Evolutionary conservation across 352 stramenopile species (phyloP).

Genomic region (Lagenidium giganteum): DNA sequence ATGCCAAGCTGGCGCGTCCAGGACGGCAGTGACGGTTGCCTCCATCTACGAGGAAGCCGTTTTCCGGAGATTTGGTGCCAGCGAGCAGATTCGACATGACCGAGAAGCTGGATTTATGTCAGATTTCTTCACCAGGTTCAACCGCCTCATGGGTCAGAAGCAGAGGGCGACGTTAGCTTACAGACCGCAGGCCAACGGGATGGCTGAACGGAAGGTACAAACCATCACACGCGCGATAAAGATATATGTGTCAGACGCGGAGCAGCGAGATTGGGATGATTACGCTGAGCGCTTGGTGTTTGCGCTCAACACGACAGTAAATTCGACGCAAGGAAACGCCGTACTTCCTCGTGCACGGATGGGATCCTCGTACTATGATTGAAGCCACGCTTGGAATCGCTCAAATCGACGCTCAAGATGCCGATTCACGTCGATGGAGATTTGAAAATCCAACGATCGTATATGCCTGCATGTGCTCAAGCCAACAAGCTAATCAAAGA

Average conservation of each 20-base stretch:
- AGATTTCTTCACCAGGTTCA: constrained; percentile 8
- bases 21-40: neutral
- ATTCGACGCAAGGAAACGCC: constrained; percentile 1
- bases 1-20: neutral
- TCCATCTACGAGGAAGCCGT: neutral
- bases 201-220: constrained; percentile 10
- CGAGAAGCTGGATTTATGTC: constrained; percentile 9
- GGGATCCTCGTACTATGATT: constrained; percentile 8
- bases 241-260: constrained; percentile 9
- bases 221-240: constrained; percentile 12
- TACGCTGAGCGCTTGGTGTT: constrained; percentile 10
- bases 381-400: neutral
- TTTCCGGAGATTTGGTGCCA: constrained; percentile 10
- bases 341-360: constrained; percentile 19
- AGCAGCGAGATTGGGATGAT: constrained; percentile 16
- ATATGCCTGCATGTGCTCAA: constrained; percentile 1
- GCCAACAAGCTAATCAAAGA: too few species aligned
- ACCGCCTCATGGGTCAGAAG: constrained; percentile 6
- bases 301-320: constrained; percentile 12
- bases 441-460: constrained; percentile 1
- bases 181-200: constrained; percentile 8
- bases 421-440: neutral
- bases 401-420: neutral
- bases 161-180: constrained; percentile 7
- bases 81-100: constrained; percentile 8